Conservation (phyloP, 768 basidiomycete genomes). For the Panaeolus papilionaceus region DNA sequence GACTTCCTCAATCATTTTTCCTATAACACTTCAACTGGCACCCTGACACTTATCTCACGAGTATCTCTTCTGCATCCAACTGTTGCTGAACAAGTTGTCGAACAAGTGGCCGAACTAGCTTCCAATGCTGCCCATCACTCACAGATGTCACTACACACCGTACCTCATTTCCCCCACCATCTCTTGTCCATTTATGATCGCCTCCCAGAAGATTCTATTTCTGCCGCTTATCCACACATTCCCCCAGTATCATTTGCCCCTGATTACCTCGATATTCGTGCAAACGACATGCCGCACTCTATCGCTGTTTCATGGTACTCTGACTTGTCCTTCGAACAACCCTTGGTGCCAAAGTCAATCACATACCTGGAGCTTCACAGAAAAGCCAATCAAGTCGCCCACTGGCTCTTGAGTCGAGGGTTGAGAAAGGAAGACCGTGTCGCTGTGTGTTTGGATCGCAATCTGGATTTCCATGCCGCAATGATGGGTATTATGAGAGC, state of each 20-base stretch:
- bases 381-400: conserved; percentile 46
- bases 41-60: conserved; percentile 26
- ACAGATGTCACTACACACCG: conserved; percentile 16
- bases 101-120: conserved; percentile 32
- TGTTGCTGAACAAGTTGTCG: conserved; percentile 33
- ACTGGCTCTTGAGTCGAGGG: conserved; percentile 44
- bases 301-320: conserved; percentile 39
- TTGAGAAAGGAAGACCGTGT: conserved; percentile 46
- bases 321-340: conserved; percentile 25
- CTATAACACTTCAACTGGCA: conserved; percentile 21
- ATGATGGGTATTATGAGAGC: conserved; percentile 52
- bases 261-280: conserved; percentile 35
- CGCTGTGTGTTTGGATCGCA: conserved; percentile 51
- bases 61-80: conserved; percentile 30
- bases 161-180: conserved; percentile 26
- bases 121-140: conserved; percentile 24
- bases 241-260: conserved; percentile 32
- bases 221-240: conserved; percentile 31
- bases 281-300: conserved; percentile 29
- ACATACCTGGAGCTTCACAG: conserved; percentile 44
- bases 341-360: conserved; percentile 33
- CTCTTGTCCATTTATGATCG: conserved; percentile 36
- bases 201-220: conserved; percentile 28
- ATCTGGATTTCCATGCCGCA: conserved; percentile 46
- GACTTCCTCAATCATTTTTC: conserved; percentile 30